Evolutionary conservation across 2,329 filamentous ascomycete genomes (phyloP).

Genomic region (Ramichloridium luteum): DNA sequence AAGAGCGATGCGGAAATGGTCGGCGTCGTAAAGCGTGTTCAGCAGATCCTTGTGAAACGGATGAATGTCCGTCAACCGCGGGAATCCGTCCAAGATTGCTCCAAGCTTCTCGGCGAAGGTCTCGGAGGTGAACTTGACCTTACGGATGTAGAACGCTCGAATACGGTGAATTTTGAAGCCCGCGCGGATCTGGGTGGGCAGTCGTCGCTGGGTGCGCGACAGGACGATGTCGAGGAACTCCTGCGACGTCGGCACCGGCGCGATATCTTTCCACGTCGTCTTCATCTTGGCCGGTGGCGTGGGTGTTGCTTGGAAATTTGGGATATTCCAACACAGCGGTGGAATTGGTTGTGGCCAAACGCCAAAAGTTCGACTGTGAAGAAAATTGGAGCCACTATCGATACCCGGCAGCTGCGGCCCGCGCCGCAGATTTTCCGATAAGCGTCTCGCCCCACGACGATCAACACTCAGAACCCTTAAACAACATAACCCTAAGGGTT

Average conservation of each 20-base stretch:
- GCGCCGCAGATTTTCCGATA: too few relatives aligned
- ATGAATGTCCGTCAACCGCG: conserved; percentile 84
- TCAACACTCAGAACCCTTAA: too few relatives aligned
- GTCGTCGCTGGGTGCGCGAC: conserved; percentile 77
- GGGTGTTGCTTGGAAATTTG: too few relatives aligned
- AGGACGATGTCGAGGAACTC: conserved; percentile 98
- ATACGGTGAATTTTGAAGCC: conserved; percentile 96
- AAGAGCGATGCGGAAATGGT: conserved; percentile 93
- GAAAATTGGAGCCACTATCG: too few relatives aligned
- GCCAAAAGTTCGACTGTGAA: too few relatives aligned
- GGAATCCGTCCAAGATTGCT: conserved; percentile 84
- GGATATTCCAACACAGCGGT: conserved; percentile 6
- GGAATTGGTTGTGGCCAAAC: conserved; percentile 12
- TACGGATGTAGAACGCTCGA: conserved; percentile 87
- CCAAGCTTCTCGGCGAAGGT: conserved; percentile 91
- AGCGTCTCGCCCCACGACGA: too few relatives aligned
- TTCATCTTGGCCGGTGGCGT: conserved; percentile 37
- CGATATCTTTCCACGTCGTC: conserved; percentile 47
- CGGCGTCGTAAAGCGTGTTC: conserved; percentile 96
- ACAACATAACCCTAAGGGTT: too few relatives aligned
- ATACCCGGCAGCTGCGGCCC: too few relatives aligned
- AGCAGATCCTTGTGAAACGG: conserved; percentile 86
- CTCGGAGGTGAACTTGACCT: conserved; percentile 97
- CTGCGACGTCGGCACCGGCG: conserved; percentile 60
- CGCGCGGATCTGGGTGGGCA: conserved; percentile 89